Evolutionary conservation across 768 basidiomycete species (phyloP), one percentile per base, ranked within the genome.

Genomic region (Serendipita vermifera): DNA sequence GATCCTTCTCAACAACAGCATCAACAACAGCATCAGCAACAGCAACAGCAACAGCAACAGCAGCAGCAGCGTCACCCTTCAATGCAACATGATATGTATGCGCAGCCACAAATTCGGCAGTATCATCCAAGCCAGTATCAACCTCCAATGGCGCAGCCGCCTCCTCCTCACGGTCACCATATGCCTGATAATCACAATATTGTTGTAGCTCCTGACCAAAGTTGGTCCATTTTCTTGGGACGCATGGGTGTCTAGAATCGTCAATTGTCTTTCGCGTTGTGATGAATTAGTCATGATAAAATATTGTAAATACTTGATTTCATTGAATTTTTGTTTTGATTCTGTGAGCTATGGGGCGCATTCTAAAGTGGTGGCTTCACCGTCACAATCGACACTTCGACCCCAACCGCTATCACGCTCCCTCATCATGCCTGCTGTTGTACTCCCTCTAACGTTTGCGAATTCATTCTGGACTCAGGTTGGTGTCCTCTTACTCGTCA

Each of bases 401-500:
- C 46, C 46, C 32, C 39, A 15, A 51, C 46, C 29, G 17, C 7
- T 22, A 27, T 35, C 32, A 31, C 35, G 7, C 15, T 17, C 11
- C 20, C 29, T 13, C 43, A 62, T 29, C 27, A 92, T 93, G 91
- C 85, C 89, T 59, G 85, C 88, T 61, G 72, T 94, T 60, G 87
- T 89, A 39, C 79, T 93, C 64, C 91, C 91, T n/a, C 74, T 89
- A 58, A 78, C 78, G 14, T 96, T 96, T 67, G 80, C 76, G 56
- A 93, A 94, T 68, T 92, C 90, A 29, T 96, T 96, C 73, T 96
- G 92, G 92, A 79, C 90, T 14, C 59, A 61, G 38, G 38, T 43
- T 14, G 14, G 20, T 33, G 15, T 29, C 14, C 7, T 46, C 22
- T 9, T n/a, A n/a, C n/a, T n/a, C n/a, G n/a, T n/a, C n/a, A n/a